These are phyloP conservation scores for Colletotrichum aenigma DNA, from an alignment of 2,329 filamentous ascomycete species.

Conservation along the genomic window DNA sequence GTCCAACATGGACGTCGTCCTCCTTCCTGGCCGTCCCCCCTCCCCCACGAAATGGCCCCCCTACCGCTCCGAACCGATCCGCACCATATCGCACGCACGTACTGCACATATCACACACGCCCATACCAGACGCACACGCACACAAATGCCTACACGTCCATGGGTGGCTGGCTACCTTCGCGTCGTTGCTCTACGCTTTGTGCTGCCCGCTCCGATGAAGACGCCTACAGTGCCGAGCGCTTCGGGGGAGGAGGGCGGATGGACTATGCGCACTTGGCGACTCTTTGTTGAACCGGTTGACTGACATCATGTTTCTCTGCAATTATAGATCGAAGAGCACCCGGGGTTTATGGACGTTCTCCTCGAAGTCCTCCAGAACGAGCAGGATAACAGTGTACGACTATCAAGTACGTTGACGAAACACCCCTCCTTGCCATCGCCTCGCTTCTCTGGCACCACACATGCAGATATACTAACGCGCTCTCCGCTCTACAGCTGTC, in stretches of 20 bases:
- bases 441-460: background rate
- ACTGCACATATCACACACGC: slow-evolving; percentile 1
- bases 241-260: background rate
- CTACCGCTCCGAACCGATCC: slow-evolving; percentile 15
- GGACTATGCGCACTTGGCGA: background rate
- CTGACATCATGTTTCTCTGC: slow-evolving; percentile 7
- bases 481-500: slow-evolving; percentile 65
- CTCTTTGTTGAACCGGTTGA: slow-evolving; percentile 17
- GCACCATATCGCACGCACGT: background rate
- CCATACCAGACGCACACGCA: background rate
- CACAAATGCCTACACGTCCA: background rate
- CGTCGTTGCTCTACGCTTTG: slow-evolving; percentile 5
- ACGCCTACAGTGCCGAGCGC: background rate
- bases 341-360: slow-evolving; percentile 90
- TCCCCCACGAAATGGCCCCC: slow-evolving; percentile 18
- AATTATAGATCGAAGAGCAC: slow-evolving; percentile 80
- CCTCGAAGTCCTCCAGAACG: slow-evolving; percentile 86
- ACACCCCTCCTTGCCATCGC: background rate
- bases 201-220: background rate
- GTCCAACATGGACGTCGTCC: background rate
- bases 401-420: slow-evolving; percentile 75
- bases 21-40: background rate
- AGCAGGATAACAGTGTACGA: slow-evolving; percentile 84
- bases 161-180: background rate
- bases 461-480: background rate